Percentiles rank a stretch among this genome's conserved stretches.
These are phyloP conservation scores for Termitomyces sp. DNA, from an alignment of 768 basidiomycete genomes.

Conservation along the genomic window DNA sequence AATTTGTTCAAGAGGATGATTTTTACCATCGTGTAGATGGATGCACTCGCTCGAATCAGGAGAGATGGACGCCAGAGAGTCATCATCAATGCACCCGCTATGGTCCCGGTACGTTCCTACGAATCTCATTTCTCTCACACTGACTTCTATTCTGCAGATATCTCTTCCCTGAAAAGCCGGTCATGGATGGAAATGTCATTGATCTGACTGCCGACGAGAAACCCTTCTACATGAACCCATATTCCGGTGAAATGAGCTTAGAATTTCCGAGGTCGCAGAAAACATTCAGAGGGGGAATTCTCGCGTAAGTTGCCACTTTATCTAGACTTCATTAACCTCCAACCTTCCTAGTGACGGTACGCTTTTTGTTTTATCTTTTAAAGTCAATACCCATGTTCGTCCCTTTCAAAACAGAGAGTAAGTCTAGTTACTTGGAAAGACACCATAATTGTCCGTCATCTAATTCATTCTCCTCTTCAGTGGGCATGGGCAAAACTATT, in stretches of 20 bases:
- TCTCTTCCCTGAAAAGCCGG: constrained; percentile 58
- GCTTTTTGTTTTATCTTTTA: not conserved
- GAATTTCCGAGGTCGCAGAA: constrained; percentile 78
- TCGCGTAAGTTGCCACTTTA: constrained; percentile 56
- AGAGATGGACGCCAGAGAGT: constrained; percentile 60
- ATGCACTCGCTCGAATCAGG: constrained; percentile 86
- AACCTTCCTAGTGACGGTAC: constrained; percentile 11
- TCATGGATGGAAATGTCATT: constrained; percentile 45
- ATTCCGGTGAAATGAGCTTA: constrained; percentile 85
- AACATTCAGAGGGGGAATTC: constrained; percentile 79
- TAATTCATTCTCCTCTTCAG: constrained; percentile 28
- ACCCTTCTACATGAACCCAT: constrained; percentile 85
- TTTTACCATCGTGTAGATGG: constrained; percentile 49
- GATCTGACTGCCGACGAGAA: constrained; percentile 79
- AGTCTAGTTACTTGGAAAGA: not conserved
- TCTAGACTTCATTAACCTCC: constrained; percentile 13
- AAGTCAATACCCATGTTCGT: not conserved
- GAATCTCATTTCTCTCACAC: not conserved
- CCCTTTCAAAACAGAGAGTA: constrained; percentile 15
- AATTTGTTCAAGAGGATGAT: not conserved
- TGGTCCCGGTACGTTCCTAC: constrained; percentile 71
- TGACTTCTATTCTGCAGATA: constrained; percentile 43
- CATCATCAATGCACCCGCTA: constrained; percentile 80
- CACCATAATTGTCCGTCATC: constrained; percentile 2
- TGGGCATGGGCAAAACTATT: constrained; percentile 97